Base-by-base conservation (phyloP, 495 filamentous ascomycete species). In the Lasiosphaeria miniovina region DNA sequence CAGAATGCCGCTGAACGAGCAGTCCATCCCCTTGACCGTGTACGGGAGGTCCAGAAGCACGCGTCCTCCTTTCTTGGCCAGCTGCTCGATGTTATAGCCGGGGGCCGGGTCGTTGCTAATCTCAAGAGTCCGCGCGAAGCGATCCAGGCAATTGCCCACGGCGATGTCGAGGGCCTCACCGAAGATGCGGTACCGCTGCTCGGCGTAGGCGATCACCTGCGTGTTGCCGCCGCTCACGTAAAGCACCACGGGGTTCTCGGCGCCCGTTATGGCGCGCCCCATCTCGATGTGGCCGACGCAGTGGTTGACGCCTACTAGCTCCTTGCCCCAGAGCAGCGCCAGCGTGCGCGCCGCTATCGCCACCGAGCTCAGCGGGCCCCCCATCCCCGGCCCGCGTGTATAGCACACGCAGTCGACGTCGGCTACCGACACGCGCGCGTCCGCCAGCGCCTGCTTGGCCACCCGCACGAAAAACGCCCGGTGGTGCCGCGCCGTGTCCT, bases 271-370 rank as follows among this genome's bases (percentile, higher is more conserved):
- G 53, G 90, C 83, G 41, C 94, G 84, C 33, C 94, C 94, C 94
- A 98, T 98, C 78, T 98, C 94, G 52, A 98, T 97, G 87, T 91
- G 94, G 54, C 94, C 94, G 45, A 98, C 88, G 74, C 94, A 98
- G 74, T 98, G 94, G 74, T 98, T 98, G 11, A 98, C 94, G 15
- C 90, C 93, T 4, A 98, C 87, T 17, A 98, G 77, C 17, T 84
- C 79, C 71, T 92, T 93, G n/a, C 74, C 77, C 94, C 94, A 98
- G 14, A 98, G 82, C 52, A 96, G 75, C 57, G 85, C 82, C 34
- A 98, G 72, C 68, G 89, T 91, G 58, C 94, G 82, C 36, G 93
- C 94, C 0, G 86, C 91, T 11, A 97, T 75, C 3, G 92, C 95
- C 9, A 94, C 90, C 49, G 86, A 86, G 63, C 93, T 90, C n/a